Evolutionary conservation across 257 asterid species (phyloP).

Genomic region (Nicotiana benthamiana): DNA sequence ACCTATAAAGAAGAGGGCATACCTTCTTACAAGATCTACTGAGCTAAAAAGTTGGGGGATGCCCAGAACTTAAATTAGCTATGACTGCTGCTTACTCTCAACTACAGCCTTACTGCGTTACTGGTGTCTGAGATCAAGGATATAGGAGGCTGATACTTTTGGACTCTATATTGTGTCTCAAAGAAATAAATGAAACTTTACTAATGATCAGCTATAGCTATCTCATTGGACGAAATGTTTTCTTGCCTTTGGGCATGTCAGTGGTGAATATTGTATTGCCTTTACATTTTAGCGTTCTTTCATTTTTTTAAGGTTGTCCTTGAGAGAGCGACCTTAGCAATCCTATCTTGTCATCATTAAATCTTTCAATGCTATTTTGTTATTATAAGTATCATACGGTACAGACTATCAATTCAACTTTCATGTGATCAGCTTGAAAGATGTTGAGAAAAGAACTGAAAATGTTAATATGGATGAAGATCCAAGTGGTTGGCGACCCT

Average conservation of each 20-base stretch:
- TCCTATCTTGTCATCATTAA: neutral
- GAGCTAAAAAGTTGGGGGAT: neutral
- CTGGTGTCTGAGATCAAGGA: neutral
- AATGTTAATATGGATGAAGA: conserved; percentile 64
- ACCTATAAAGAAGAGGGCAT: neutral
- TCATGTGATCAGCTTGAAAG: conserved; percentile 44
- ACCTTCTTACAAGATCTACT: neutral
- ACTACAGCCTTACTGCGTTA: neutral
- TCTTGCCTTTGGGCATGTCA: neutral
- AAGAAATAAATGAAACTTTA: neutral
- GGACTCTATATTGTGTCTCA: neutral
- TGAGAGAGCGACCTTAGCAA: neutral
- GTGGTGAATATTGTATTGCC: neutral
- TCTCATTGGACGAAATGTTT: neutral
- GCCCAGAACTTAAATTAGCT: neutral
- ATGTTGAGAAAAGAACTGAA: conserved; percentile 58
- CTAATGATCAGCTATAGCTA: neutral
- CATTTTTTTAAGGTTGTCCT: neutral
- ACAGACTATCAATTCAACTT: neutral
- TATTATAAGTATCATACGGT: neutral
- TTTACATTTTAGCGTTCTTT: neutral
- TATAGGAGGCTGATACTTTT: neutral
- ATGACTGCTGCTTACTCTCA: neutral
- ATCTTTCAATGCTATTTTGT: conserved; percentile 2
- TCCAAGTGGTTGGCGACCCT: conserved; percentile 93